Conservation (phyloP, 73 alveolate species). For the Tetrahymena elliotti region DNA sequence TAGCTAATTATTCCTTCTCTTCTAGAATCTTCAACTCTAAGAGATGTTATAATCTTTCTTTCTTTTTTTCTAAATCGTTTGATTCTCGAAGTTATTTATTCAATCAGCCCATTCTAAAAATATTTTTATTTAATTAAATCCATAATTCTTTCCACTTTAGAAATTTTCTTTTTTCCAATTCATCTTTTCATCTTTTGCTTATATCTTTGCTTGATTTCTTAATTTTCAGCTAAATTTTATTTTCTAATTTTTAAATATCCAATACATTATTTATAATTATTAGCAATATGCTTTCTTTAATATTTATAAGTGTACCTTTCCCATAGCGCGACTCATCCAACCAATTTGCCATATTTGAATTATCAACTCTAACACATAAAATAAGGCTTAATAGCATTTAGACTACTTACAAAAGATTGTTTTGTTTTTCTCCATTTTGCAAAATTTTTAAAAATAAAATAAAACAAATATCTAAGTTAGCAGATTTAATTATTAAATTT, state of each 20-base stretch:
- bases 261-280: not conserved
- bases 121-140: not conserved
- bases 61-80: not conserved
- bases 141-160: not conserved
- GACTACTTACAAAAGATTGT: not conserved
- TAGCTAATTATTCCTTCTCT: not conserved
- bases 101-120: not conserved
- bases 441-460: too few species aligned
- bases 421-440: not conserved
- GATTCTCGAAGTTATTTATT: not conserved
- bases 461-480: not conserved
- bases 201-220: not conserved
- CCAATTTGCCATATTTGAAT: not conserved
- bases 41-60: not conserved
- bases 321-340: not conserved
- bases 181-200: not conserved
- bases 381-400: not conserved
- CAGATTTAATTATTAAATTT: not conserved
- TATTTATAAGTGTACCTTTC: not conserved
- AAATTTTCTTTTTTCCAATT: not conserved
- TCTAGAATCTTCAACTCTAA: not conserved
- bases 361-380: not conserved
- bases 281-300: not conserved
- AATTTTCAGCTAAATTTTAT: not conserved
- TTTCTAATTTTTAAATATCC: not conserved